Conservation (phyloP, 805 yeast genomes). For the Maudiozyma barnettii region DNA sequence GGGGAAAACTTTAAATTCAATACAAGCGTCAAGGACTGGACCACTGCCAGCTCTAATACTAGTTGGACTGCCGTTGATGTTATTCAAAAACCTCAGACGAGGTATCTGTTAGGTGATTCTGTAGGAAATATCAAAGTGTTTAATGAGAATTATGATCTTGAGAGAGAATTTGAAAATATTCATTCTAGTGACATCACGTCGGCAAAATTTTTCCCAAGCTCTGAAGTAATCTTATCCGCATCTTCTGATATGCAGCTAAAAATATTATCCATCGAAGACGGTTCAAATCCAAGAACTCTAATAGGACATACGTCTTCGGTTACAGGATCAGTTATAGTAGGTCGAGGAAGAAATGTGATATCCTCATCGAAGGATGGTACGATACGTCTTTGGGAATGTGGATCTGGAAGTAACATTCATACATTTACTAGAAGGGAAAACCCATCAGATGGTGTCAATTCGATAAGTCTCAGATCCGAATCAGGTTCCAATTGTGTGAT, state of each 20-base stretch:
- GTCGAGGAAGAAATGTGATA: constrained; percentile 57
- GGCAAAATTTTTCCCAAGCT: constrained; percentile 51
- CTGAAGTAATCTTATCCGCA: constrained; percentile 47
- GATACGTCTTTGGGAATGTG: constrained; percentile 62
- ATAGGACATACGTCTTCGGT: constrained; percentile 40
- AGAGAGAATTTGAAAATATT: constrained; percentile 28
- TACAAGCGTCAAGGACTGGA: constrained; percentile 1
- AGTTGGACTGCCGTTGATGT: constrained; percentile 31
- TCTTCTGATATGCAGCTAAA: constrained; percentile 52
- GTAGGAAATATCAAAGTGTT: constrained; percentile 28
- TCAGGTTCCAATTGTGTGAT: background rate
- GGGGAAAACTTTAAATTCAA: constrained; percentile 10
- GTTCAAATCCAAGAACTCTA: constrained; percentile 42
- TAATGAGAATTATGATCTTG: constrained; percentile 8
- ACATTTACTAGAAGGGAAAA: constrained; percentile 32
- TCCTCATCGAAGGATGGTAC: constrained; percentile 48
- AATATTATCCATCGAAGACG: constrained; percentile 48
- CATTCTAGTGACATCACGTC: constrained; percentile 42
- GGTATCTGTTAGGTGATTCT: constrained; percentile 28
- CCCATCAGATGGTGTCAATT: constrained; percentile 30
- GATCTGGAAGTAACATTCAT: constrained; percentile 39
- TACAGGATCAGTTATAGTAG: constrained; percentile 44
- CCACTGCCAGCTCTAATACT: background rate
- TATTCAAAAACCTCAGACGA: constrained; percentile 20
- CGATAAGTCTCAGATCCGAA: constrained; percentile 8